Percentiles rank a stretch among this genome's conserved stretches.
Evolutionary conservation across 352 stramenopile species (phyloP).

Genomic region (Aphanomyces euteiches): DNA sequence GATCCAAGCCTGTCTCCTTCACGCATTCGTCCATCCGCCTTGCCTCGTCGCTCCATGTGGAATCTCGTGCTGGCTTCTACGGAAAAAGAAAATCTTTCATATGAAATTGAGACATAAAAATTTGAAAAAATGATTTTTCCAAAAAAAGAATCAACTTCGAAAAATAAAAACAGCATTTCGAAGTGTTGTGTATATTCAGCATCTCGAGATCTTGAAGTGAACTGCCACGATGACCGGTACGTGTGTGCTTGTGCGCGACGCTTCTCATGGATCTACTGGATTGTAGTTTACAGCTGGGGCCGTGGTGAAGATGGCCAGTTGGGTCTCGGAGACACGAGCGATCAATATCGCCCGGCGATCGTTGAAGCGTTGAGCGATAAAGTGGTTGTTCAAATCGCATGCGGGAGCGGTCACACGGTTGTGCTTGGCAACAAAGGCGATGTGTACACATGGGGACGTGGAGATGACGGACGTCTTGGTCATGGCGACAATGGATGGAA

Average conservation of each 20-base stretch:
- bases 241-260: background rate
- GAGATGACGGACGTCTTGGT: slow-evolving; percentile 85
- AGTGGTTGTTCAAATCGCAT: slow-evolving; percentile 84
- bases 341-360: slow-evolving; percentile 79
- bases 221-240: background rate
- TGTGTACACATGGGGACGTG: slow-evolving; percentile 87
- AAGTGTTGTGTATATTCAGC: too few relatives aligned
- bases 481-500: slow-evolving; percentile 96
- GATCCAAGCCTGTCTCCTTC: too few relatives aligned
- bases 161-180: background rate
- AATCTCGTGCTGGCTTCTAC: background rate
- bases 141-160: background rate
- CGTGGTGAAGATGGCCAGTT: slow-evolving; percentile 84
- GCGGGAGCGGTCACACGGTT: slow-evolving; percentile 84
- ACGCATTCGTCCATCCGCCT: background rate
- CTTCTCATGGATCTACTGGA: background rate
- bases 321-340: slow-evolving; percentile 79
- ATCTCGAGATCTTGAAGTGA: slow-evolving; percentile 1
- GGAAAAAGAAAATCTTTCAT: background rate
- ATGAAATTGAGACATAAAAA: background rate
- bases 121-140: background rate
- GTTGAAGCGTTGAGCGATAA: slow-evolving; percentile 80
- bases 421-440: slow-evolving; percentile 80
- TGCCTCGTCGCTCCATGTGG: background rate
- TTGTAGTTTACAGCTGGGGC: slow-evolving; percentile 83